Conservation (phyloP, 129 eudicot species). For the Flaveria bidentis region DNA sequence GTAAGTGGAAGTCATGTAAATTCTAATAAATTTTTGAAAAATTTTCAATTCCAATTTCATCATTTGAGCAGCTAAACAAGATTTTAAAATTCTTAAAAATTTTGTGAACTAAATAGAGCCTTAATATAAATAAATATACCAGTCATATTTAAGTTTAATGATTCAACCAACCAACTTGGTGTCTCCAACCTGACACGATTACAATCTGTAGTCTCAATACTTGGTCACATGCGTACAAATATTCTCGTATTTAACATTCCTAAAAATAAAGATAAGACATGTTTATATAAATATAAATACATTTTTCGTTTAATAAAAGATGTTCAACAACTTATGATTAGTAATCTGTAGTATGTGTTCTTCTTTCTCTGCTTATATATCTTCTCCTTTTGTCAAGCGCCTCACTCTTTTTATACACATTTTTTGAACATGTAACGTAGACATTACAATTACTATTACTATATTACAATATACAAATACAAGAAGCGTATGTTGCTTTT, state of each 20-base stretch:
- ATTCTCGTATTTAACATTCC: neutral
- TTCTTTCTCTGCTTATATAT: neutral
- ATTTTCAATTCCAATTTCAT: no score
- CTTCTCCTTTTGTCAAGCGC: neutral
- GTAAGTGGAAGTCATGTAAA: neutral
- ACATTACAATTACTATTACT: neutral
- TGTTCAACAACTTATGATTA: neutral
- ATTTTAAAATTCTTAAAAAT: no score
- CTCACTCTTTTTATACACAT: neutral
- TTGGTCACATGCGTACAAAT: neutral
- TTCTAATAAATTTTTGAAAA: no score
- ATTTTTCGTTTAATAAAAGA: neutral
- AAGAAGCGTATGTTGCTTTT: constrained; percentile 20
- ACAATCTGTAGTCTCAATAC: neutral
- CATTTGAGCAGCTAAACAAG: no score
- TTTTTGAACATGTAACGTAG: neutral
- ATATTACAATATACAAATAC: neutral
- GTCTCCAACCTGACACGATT: neutral
- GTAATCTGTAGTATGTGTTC: neutral
- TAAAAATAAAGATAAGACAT: neutral
- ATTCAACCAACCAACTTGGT: neutral
- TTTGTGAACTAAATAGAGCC: no score
- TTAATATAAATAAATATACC: neutral
- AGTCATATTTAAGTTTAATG: neutral
- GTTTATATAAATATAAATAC: no score